Evolutionary conservation across 2,329 filamentous ascomycete species (phyloP).

Genomic region (Microascus cirrosus): DNA sequence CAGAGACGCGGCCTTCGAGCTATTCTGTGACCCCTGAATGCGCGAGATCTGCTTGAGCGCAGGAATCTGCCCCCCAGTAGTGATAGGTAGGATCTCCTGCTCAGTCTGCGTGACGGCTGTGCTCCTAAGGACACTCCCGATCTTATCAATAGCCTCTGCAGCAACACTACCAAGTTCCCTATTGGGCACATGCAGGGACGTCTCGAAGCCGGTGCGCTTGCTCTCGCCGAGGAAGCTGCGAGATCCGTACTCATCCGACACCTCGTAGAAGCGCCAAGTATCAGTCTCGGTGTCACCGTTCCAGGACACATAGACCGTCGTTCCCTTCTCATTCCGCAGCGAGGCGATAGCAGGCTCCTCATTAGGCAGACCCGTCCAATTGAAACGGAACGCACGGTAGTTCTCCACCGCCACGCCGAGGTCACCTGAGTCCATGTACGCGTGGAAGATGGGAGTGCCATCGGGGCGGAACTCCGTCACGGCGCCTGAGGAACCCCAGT

Average conservation of each 20-base stretch:
- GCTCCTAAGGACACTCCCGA: neutral
- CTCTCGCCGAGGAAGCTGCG: conserved; percentile 24
- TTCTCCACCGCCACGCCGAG: conserved; percentile 30
- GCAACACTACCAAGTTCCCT: neutral
- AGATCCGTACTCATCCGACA: conserved; percentile 19
- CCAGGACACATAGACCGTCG: conserved; percentile 37
- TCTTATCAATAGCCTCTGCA: neutral
- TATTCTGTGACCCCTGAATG: neutral
- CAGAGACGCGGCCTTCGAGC: neutral
- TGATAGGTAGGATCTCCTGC: neutral
- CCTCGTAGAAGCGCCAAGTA: conserved; percentile 36
- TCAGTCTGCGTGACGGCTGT: neutral
- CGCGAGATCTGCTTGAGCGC: neutral
- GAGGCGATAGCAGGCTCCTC: conserved; percentile 14
- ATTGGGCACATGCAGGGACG: conserved; percentile 13
- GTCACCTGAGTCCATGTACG: conserved; percentile 28
- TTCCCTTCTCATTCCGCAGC: conserved; percentile 11
- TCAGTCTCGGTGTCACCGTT: conserved; percentile 36
- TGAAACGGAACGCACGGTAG: conserved; percentile 42
- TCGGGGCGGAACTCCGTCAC: conserved; percentile 33
- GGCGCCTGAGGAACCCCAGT: conserved; percentile 41
- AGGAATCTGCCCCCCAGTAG: neutral
- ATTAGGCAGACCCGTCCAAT: conserved; percentile 36
- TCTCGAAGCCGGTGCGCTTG: conserved; percentile 31
- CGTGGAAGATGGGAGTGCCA: conserved; percentile 41